These are phyloP conservation scores for Naganishia randhawae DNA, from an alignment of 768 basidiomycete species.

Conservation along the genomic window DNA sequence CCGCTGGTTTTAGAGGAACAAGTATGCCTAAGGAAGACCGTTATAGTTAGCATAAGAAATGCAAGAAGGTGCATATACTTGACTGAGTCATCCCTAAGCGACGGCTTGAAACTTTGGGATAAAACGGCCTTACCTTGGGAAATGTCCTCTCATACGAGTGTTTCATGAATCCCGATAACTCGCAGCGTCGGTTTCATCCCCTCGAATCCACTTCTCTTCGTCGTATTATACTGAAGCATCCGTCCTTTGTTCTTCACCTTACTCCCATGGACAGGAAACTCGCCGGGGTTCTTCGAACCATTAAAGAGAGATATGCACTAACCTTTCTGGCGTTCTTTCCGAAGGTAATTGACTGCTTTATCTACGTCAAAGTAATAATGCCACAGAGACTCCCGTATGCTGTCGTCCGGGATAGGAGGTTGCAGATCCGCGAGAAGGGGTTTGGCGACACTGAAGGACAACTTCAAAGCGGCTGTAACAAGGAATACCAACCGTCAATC, in stretches of 20 bases:
- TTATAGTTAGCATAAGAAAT: background rate
- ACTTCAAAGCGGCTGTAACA: slow-evolving; percentile 64
- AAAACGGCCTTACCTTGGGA: background rate
- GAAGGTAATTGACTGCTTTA: slow-evolving; percentile 68
- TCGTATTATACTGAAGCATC: background rate
- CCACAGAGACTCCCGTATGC: slow-evolving; percentile 78
- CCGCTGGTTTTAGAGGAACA: background rate
- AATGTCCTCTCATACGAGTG: background rate
- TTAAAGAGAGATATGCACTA: slow-evolving; percentile 53
- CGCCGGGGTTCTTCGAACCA: slow-evolving; percentile 42
- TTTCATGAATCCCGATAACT: background rate
- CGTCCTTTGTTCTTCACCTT: background rate
- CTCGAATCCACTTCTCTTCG: background rate
- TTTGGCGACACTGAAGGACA: slow-evolving; percentile 67
- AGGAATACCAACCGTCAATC: background rate
- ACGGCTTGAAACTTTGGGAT: background rate
- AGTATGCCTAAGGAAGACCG: background rate
- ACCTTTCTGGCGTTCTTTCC: slow-evolving; percentile 69
- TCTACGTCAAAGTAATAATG: slow-evolving; percentile 81
- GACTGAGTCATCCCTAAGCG: background rate
- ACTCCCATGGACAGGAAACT: slow-evolving; percentile 5
- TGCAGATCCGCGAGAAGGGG: slow-evolving; percentile 64
- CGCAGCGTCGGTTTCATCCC: background rate
- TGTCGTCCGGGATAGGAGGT: slow-evolving; percentile 65
- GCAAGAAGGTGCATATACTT: background rate